Conservation (phyloP, 2,329 filamentous ascomycete species). For the Colletotrichum truncatum region DNA sequence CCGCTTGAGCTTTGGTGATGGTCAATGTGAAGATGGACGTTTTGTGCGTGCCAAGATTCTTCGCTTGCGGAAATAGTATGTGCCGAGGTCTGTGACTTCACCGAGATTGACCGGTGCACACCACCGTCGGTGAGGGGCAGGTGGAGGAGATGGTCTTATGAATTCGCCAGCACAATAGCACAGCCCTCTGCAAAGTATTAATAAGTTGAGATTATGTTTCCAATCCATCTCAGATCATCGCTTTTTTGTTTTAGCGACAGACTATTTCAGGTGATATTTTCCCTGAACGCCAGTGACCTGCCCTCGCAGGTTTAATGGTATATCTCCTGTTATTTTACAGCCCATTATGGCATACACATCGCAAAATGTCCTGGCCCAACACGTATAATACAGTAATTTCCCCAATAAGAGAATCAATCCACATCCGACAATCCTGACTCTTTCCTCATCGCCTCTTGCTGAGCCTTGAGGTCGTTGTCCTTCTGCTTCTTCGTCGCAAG, state of each 20-base stretch:
- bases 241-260: not conserved
- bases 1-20: conserved; percentile 17
- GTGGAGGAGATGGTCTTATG: not conserved
- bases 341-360: not conserved
- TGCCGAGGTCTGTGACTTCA: conserved; percentile 16
- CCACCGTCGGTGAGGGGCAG: not conserved
- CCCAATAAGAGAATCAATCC: not conserved
- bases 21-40: conserved; percentile 24
- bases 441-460: conserved; percentile 58
- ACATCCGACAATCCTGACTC: conserved; percentile 52
- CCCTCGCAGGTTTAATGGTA: conserved; percentile 23
- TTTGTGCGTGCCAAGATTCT: conserved; percentile 33
- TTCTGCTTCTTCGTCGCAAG: conserved; percentile 45
- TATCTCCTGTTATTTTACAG: conserved; percentile 23
- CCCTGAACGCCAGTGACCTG: conserved; percentile 14
- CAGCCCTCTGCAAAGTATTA: not conserved
- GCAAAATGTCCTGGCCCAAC: not conserved
- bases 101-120: not conserved
- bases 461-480: conserved; percentile 51
- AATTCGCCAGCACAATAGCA: not conserved
- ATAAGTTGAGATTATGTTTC: not conserved
- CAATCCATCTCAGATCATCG: not conserved
- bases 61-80: conserved; percentile 34
- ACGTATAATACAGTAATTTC: conserved; percentile 4
- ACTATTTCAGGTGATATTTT: not conserved